Evolutionary conservation across 257 asterid genomes (phyloP), one percentile per base, ranked within the genome.

Genomic region (Capsicum pubescens): DNA sequence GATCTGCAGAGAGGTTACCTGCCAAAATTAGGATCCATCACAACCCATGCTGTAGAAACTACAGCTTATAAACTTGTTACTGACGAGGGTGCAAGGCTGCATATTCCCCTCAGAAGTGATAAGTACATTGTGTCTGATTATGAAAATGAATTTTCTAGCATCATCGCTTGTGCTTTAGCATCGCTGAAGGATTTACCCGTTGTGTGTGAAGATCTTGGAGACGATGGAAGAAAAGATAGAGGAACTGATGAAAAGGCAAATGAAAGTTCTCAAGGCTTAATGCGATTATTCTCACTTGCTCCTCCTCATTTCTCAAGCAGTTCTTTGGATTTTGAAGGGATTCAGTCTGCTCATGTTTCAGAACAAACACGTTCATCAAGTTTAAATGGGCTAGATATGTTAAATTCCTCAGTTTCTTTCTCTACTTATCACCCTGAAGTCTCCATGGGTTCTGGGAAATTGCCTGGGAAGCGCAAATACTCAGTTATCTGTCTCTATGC

Each of bases 111-210:
- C 26, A 94, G 95, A 67, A 67, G 66, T 14, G 80, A 50, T 32
- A 50, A 74, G 19, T 74, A 50, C 44, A 54, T 74, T 74, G 39
- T 74, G 19, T 74, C 80, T 50, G 80, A 74, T 74, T 74, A 50
- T 50, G 80, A 74, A 74, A 60, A 74, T 74, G 80, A 74, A 74
- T 55, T 48, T 74, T 74, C 80, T 48, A 74, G 80, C 60, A 74
- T 74, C 79, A 93, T 96, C 79, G 97, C 99, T 81, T 96, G 98
- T 89, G 95, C 98, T 80, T 89, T 96, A 63, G 90, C 98, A 59
- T 85, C 90, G 77, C 44, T 92, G 86, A 91, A 91, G 88, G 97
- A 96, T 79, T 85, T 82, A 44, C 61, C 85, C 7, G 21, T 70
- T 55, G 83, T 48, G 46, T 76, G 82, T 0, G 91, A 88, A 74